A percentile compares a stretch with the other conserved stretches of the same genome.
These are phyloP conservation scores for Larix kaempferi DNA, from an alignment of 75 land plant species.

Conservation along the genomic window DNA sequence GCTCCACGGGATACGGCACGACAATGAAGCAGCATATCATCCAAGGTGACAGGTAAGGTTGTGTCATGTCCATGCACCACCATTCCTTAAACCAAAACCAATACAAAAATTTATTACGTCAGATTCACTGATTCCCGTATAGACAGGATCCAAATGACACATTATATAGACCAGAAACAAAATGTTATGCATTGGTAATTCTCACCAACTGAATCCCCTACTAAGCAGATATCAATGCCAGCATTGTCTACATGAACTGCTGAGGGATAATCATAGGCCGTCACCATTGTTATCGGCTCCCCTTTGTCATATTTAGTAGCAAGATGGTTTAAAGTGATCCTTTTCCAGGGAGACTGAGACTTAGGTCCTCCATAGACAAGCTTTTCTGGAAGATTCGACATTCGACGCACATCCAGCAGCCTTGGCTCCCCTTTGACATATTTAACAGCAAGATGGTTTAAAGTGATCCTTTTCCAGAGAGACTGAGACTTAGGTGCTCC, in stretches of 20 bases:
- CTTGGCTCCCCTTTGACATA: slow-evolving; percentile 6
- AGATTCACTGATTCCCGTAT: background rate
- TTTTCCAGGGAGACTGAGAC: slow-evolving; percentile 48
- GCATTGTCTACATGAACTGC: slow-evolving; percentile 89
- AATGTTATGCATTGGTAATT: background rate
- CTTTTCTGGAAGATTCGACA: slow-evolving; percentile 81
- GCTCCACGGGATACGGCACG: slow-evolving; percentile 94
- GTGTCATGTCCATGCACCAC: slow-evolving; percentile 98
- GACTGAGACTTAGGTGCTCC: slow-evolving; percentile 81
- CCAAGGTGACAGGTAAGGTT: slow-evolving; percentile 86
- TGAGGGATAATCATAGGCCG: slow-evolving; percentile 96
- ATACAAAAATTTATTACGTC: background rate
- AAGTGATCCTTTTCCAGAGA: slow-evolving; percentile 58
- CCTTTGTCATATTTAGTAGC: slow-evolving; percentile 49
- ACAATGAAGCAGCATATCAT: slow-evolving; percentile 93
- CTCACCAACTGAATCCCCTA: slow-evolving; percentile 84
- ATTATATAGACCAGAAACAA: background rate
- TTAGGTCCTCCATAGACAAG: slow-evolving; percentile 91
- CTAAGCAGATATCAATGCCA: slow-evolving; percentile 89
- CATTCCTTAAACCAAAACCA: slow-evolving; percentile 32
- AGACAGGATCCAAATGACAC: background rate
- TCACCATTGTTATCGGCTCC: slow-evolving; percentile 81
- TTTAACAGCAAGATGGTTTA: slow-evolving; percentile 39
- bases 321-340: slow-evolving; percentile 69
- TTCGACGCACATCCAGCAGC: background rate